phyloP scores from a whole-genome alignment of 164 flowering plant genomes.

The Nymphaea thermarum region DNA sequence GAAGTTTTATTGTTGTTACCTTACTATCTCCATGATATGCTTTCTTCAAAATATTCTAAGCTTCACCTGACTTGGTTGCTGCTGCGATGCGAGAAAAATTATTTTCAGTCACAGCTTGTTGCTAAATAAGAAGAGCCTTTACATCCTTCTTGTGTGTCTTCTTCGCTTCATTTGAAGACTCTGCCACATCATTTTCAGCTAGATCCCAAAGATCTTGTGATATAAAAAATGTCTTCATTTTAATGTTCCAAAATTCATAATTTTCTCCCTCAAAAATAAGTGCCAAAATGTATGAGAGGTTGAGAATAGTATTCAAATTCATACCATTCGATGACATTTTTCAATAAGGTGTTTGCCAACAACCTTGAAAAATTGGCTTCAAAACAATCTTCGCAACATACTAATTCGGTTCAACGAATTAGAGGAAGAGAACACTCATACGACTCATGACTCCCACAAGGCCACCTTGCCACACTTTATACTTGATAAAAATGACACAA shows the following conservation, averaged over 20 bases:
- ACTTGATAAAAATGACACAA: too few relatives aligned
- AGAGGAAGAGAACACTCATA: too few relatives aligned
- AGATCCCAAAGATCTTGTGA: neutral
- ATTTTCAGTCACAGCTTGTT: constrained; percentile 2
- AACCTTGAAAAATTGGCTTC: too few relatives aligned
- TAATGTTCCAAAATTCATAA: neutral
- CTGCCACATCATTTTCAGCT: neutral
- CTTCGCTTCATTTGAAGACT: neutral
- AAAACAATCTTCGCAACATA: too few relatives aligned
- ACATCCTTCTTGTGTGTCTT: neutral
- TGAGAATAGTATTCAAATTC: neutral
- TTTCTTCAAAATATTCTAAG: neutral
- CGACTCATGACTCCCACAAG: too few relatives aligned
- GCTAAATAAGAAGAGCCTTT: neutral
- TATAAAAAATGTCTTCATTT: neutral
- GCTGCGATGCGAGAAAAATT: neutral
- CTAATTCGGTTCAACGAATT: too few relatives aligned
- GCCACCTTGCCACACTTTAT: too few relatives aligned
- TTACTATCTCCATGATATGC: neutral
- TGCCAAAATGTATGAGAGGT: neutral
- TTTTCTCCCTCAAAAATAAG: neutral
- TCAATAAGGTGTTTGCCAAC: too few relatives aligned
- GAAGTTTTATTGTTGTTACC: neutral
- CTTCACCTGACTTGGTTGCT: neutral
- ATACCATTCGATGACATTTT: neutral